Evolutionary conservation across 2,329 filamentous ascomycete genomes (phyloP), one percentile per base, ranked within the genome.

Genomic region (Trichoderma koningiopsis): DNA sequence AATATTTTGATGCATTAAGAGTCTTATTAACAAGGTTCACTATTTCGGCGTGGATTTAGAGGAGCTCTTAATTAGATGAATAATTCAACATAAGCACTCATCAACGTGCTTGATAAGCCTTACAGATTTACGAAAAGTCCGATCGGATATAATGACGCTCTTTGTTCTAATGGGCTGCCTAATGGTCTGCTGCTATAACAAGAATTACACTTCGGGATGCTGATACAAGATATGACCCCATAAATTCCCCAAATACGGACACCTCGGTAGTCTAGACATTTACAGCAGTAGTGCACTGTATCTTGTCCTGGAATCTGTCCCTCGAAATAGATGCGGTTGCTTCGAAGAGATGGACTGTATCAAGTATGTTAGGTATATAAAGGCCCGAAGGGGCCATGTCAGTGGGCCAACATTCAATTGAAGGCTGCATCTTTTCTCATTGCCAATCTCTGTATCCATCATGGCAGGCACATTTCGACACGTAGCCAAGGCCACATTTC

Each of bases 381-480:
- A 8, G n/a, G 40, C 35, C 19, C 3, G 10, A 8, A 19, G n/a
- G 22, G 55, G 35, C 16, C 7, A 29, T 7, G 22, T 16, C 7
- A 2, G n/a, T 0, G 24, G 7, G 27, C 6, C 5, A 35, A 27
- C n/a, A 24, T 3, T 27, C 7, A 24, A 47, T 22, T 33, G 2
- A 22, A 16, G 19, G 11, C 7, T 16, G 14, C 13, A 22, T 4
- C 14, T 43, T 31, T 4, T 5, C 2, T 14, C 40, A 14, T 55
- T 27, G 1, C 19, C 16, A 31, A 24, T 0, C 7, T 13, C 11
- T 47, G 24, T 24, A 27, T 33, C 3, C 35, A 31, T 1, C 33
- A 65, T 65, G 52, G 27, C 62, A 8, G 52, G 62, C 35, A 47
- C 62, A 57, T 65, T 65, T 57, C 35, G 35, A 47, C 24, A 57